Evolutionary conservation across 306 rosid species (phyloP).

Genomic region (Casuarina glauca): DNA sequence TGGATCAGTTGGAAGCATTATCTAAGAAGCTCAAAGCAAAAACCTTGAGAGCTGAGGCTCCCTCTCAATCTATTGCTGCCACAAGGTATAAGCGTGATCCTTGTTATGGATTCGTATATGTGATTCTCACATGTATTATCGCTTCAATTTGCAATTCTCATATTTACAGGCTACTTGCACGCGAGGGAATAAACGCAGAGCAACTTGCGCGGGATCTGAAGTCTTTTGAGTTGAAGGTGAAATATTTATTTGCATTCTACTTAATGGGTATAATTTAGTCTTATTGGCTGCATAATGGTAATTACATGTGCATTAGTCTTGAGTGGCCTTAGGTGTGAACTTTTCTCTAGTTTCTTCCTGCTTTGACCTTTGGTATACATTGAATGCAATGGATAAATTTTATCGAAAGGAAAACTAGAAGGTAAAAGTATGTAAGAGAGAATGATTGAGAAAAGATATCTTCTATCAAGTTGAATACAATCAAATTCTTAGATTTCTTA

Average conservation of each 20-base stretch:
- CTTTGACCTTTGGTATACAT: background rate
- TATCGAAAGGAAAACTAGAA: background rate
- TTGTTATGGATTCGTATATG: background rate
- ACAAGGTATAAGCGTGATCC: slow-evolving; percentile 60
- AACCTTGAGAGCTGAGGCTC: slow-evolving; percentile 78
- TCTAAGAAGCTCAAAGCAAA: slow-evolving; percentile 98
- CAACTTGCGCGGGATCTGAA: slow-evolving; percentile 97
- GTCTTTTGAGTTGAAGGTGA: slow-evolving; percentile 95
- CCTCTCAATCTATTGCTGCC: slow-evolving; percentile 91
- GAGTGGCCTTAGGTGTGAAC: slow-evolving; percentile 1
- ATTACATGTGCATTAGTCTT: background rate
- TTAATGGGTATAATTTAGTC: slow-evolving; percentile 1
- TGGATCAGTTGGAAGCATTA: slow-evolving; percentile 90
- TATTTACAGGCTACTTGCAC: slow-evolving; percentile 81
- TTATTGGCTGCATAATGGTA: background rate
- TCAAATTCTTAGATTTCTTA: background rate
- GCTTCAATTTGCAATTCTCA: background rate
- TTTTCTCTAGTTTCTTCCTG: background rate
- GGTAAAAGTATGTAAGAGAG: background rate
- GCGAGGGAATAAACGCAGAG: slow-evolving; percentile 98
- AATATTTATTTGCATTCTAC: slow-evolving; percentile 8
- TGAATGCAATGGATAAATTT: background rate
- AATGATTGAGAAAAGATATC: background rate
- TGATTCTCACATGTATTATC: background rate
- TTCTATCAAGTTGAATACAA: background rate